Percentiles rank a stretch among this genome's conserved stretches.
phyloP scores from a whole-genome alignment of 2,329 filamentous ascomycete genomes.

The Onygena corvina region DNA sequence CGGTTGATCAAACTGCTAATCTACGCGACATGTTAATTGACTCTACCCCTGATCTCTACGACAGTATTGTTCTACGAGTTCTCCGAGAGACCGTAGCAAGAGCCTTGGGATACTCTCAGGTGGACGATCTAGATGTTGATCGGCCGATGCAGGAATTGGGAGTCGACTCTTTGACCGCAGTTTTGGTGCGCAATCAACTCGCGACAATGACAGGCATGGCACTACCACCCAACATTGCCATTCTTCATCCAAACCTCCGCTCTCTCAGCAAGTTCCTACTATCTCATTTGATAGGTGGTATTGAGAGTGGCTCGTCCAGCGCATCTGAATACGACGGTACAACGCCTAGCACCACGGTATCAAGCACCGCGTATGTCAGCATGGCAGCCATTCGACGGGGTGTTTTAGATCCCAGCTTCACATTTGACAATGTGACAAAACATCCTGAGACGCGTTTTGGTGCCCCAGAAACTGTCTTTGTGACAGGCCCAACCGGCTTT shows the following conservation, averaged over 20 bases:
- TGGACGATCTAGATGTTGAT: neutral
- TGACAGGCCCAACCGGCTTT: conserved; percentile 5
- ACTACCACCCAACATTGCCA: neutral
- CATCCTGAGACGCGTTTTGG: neutral
- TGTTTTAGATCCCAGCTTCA: neutral
- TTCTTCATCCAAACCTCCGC: neutral
- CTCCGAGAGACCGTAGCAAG: neutral
- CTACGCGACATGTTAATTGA: neutral
- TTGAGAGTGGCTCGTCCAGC: neutral
- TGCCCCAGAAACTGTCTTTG: neutral
- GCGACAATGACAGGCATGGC: neutral
- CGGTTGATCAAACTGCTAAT: neutral
- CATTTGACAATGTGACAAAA: neutral
- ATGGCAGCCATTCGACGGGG: conserved; percentile 1
- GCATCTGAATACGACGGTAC: neutral
- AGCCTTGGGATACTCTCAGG: neutral
- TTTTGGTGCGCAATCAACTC: conserved; percentile 3
- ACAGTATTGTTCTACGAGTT: neutral
- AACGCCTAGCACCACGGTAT: neutral
- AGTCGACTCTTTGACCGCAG: conserved; percentile 1
- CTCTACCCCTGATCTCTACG: neutral
- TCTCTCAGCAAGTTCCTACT: neutral
- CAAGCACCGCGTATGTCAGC: neutral
- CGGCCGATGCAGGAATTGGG: neutral
- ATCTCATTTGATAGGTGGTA: neutral